phyloP scores from a whole-genome alignment of 805 yeast species.

The Sugiyamaella marilandica region DNA sequence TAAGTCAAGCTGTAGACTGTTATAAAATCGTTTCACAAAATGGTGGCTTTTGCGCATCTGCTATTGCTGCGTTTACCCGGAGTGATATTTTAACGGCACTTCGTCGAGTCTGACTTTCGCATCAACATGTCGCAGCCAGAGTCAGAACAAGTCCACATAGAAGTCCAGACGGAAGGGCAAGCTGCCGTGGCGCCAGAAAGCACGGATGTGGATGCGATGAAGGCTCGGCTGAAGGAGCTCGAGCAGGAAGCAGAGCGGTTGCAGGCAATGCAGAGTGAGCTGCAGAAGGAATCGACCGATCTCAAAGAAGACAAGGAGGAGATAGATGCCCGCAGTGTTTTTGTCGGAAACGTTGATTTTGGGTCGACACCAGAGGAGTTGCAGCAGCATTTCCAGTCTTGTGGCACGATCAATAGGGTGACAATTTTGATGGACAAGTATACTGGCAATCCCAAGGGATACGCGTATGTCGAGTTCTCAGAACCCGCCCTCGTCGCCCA shows the following conservation, averaged over 20 bases:
- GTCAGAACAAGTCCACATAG: too few species aligned
- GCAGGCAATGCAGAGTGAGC: conserved; percentile 51
- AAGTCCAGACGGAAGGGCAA: background rate
- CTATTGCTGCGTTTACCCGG: too few species aligned
- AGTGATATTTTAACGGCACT: too few species aligned
- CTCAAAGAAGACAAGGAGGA: conserved; percentile 51
- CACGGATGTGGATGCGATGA: conserved; percentile 34
- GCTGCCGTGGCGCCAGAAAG: background rate
- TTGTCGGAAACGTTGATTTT: conserved; percentile 82
- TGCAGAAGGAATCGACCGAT: conserved; percentile 40
- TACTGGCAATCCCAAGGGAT: conserved; percentile 83
- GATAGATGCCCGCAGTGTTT: conserved; percentile 71
- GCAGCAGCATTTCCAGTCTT: conserved; percentile 63
- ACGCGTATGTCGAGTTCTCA: conserved; percentile 81
- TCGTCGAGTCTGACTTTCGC: too few species aligned
- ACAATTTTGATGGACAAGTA: conserved; percentile 68
- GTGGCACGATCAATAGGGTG: conserved; percentile 73
- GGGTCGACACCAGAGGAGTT: conserved; percentile 73
- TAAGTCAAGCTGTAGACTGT: too few species aligned
- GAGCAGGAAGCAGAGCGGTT: conserved; percentile 60
- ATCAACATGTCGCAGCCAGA: too few species aligned
- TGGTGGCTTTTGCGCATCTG: too few species aligned
- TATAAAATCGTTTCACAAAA: too few species aligned
- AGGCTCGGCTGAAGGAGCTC: conserved; percentile 47
- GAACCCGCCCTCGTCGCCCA: conserved; percentile 57